Percentiles rank a stretch among this genome's conserved stretches.
Conservation (phyloP, 2,329 filamentous ascomycete genomes). For the Pseudogymnoascus pannorum region DNA sequence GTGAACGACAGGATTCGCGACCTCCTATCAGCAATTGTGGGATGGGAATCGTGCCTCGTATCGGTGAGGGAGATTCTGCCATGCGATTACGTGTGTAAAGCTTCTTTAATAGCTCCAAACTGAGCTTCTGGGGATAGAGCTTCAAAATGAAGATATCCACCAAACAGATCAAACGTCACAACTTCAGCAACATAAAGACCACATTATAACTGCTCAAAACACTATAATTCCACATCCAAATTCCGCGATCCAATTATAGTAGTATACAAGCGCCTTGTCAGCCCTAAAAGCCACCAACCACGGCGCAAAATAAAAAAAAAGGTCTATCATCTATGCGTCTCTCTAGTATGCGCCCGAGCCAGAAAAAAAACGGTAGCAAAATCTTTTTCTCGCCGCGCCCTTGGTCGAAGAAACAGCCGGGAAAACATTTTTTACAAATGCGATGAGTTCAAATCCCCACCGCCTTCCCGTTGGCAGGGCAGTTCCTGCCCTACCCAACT, state of each 20-base stretch:
- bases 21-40: neutral
- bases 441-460: neutral
- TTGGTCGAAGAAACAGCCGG: neutral
- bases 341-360: neutral
- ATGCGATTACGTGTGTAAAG: neutral
- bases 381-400: conserved; percentile 1
- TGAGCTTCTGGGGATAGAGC: neutral
- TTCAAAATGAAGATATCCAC: neutral
- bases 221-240: conserved; percentile 4
- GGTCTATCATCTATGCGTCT: conserved; percentile 6
- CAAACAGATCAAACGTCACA: neutral
- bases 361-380: neutral
- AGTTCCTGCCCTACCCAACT: neutral
- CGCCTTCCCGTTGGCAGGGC: neutral
- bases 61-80: neutral
- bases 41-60: neutral
- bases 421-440: neutral
- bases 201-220: neutral
- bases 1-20: neutral
- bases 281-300: neutral
- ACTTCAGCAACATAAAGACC: neutral
- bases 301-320: neutral
- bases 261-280: conserved; percentile 3
- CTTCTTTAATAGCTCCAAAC: neutral
- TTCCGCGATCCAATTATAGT: conserved; percentile 7